Evolutionary conservation across 306 rosid genomes (phyloP).

Genomic region (Aeschynomene evenia): DNA sequence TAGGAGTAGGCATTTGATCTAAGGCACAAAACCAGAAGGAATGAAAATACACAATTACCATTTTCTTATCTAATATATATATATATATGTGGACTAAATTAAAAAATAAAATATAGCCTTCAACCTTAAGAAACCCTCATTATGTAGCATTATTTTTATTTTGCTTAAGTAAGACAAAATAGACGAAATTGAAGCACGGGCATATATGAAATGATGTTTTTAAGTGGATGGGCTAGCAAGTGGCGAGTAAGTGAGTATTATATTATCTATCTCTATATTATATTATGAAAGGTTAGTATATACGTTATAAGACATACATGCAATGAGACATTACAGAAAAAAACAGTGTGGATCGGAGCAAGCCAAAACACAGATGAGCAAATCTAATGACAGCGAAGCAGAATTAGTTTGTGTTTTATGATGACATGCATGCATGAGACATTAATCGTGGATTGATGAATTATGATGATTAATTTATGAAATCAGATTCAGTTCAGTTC

Average conservation of each 20-base stretch:
- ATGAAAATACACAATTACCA: neutral
- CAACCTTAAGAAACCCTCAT: neutral
- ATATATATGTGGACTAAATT: too few species aligned
- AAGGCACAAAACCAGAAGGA: neutral
- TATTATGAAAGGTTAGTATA: neutral
- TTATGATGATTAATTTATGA: neutral
- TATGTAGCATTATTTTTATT: neutral
- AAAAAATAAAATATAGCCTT: neutral
- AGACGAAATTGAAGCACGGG: neutral
- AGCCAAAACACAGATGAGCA: conserved; percentile 5
- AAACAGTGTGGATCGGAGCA: neutral
- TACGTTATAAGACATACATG: neutral
- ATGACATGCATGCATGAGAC: too few species aligned
- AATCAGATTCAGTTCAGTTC: neutral
- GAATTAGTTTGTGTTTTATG: conserved; percentile 2
- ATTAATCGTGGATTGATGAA: neutral
- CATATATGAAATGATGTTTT: neutral
- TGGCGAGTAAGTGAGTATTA: too few species aligned
- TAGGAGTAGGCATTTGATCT: neutral
- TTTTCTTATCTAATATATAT: neutral
- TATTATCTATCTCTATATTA: too few species aligned
- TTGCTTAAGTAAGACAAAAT: neutral
- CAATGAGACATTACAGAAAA: neutral
- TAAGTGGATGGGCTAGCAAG: neutral
- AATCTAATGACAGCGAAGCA: neutral